Evolutionary conservation across 1,139 yeast species (phyloP), one percentile per base, ranked within the genome.

Genomic region (Hansenula sp.): DNA sequence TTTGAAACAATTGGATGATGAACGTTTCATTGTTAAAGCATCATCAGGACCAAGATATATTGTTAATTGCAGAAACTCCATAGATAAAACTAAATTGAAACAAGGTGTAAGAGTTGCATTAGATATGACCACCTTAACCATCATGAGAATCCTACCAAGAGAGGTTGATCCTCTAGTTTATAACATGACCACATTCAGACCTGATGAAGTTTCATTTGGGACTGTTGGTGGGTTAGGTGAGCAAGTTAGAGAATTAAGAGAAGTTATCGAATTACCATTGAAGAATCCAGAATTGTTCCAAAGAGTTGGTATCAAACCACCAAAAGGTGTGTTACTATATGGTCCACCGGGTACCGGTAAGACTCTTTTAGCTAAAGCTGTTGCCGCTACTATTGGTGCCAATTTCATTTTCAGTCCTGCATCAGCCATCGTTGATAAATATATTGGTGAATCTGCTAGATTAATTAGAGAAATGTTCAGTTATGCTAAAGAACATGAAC

Each of bases 311-410:
- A 94, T 94, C 66, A 89, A 90, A 62, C 96, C 98, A 17, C 99
- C 99, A 45, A 94, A 93, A 68, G 99, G 99, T 63, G 99, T 94
- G 15, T 72, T 94, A 53, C 74, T 94, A 47, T 94, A 94, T 61
- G 99, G 99, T 3, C 99, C 99, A n/a, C 99, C 99, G 25, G 99
- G 99, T 59, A 93, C 99, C 0, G 99, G 99, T 63, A 93, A 93
- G 65, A 93, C 99, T 0, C 72, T 93, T 50, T 75, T 93, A 58
- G 99, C 99, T 12, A 91, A 93, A 62, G 99, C 99, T 0, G 98
- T 91, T 37, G 99, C 99, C 6, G 98, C 99, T 39, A 93, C 98
- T 6, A 89, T 94, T 59, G 99, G 98, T 41, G 97, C 98, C 40
- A 94, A 94, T 67, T 94, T 94, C 69, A 93, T 94, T 52, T 93